phyloP scores from a whole-genome alignment of 495 filamentous ascomycete species.

The Mycothermus thermophilus region DNA sequence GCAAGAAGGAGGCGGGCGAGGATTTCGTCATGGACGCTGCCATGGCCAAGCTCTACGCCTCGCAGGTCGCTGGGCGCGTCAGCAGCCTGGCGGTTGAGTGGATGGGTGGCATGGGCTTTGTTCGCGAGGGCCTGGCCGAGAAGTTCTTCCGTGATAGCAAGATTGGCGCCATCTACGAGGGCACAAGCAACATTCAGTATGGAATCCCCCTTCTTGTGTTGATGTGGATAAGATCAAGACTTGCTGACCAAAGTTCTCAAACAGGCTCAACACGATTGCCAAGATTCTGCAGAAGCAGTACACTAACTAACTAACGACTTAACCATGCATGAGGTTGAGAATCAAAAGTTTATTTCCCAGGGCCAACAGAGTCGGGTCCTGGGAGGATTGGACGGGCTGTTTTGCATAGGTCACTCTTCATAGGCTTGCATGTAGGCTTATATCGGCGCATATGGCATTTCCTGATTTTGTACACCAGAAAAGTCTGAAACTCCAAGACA shows the following conservation, averaged over 20 bases:
- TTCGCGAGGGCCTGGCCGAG: constrained; percentile 90
- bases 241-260: constrained; percentile 39
- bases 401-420: too few relatives aligned
- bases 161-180: constrained; percentile 98
- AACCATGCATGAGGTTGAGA: background rate
- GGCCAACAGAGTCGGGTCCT: too few relatives aligned
- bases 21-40: constrained; percentile 91
- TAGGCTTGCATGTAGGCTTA: too few relatives aligned
- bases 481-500: too few relatives aligned
- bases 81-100: constrained; percentile 83
- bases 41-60: constrained; percentile 95
- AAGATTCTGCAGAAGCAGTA: constrained; percentile 88
- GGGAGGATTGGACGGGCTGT: too few relatives aligned
- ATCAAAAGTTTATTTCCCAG: too few relatives aligned
- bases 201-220: constrained; percentile 4
- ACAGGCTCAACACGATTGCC: constrained; percentile 84
- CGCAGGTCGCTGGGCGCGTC: constrained; percentile 82
- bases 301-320: constrained; percentile 33
- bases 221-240: background rate
- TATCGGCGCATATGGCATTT: too few relatives aligned
- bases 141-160: constrained; percentile 98
- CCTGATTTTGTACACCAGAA: too few relatives aligned
- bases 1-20: constrained; percentile 95
- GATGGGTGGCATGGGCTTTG: constrained; percentile 98
- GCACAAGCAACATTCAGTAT: constrained; percentile 57